phyloP scores from a whole-genome alignment of 352 stramenopile genomes.

The Globisporangium radiosum region DNA sequence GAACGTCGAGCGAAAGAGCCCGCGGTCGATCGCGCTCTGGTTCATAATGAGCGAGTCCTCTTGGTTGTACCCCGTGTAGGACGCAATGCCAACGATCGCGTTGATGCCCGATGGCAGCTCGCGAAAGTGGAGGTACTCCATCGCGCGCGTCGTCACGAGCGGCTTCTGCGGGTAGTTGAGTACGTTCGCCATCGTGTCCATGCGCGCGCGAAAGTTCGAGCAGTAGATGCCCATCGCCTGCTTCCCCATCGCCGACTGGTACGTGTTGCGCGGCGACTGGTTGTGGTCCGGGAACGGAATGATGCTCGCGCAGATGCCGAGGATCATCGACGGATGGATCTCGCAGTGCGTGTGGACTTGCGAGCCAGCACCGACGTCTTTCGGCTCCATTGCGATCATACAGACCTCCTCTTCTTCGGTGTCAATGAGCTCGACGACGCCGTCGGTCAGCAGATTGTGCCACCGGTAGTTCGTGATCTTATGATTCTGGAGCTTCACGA shows the following conservation, averaged over 20 bases:
- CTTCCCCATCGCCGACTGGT: conserved; percentile 99
- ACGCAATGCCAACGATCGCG: conserved; percentile 88
- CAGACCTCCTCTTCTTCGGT: conserved; percentile 99
- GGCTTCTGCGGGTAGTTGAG: conserved; percentile 99
- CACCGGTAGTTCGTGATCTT: conserved; percentile 86
- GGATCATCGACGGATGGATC: conserved; percentile 99
- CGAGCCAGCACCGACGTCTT: conserved; percentile 83
- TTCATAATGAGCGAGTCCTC: conserved; percentile 99
- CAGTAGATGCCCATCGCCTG: conserved; percentile 99
- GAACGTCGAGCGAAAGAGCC: conserved; percentile 98
- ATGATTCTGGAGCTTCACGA: conserved; percentile 92
- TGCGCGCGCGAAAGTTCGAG: conserved; percentile 98
- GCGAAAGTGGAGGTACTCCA: conserved; percentile 98
- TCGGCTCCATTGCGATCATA: conserved; percentile 99
- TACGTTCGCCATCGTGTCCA: conserved; percentile 99
- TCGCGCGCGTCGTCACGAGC: conserved; percentile 97
- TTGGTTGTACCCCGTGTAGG: conserved; percentile 96
- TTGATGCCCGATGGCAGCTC: conserved; percentile 99
- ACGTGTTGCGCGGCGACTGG: conserved; percentile 99
- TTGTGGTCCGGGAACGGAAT: conserved; percentile 99
- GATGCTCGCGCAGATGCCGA: conserved; percentile 99
- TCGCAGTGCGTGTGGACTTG: conserved; percentile 99
- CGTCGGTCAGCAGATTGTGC: conserved; percentile 89
- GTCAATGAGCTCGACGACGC: conserved; percentile 97
- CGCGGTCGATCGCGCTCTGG: conserved; percentile 98